Conservation (phyloP, 2,329 filamentous ascomycete species). For the Botryotinia calthae region DNA sequence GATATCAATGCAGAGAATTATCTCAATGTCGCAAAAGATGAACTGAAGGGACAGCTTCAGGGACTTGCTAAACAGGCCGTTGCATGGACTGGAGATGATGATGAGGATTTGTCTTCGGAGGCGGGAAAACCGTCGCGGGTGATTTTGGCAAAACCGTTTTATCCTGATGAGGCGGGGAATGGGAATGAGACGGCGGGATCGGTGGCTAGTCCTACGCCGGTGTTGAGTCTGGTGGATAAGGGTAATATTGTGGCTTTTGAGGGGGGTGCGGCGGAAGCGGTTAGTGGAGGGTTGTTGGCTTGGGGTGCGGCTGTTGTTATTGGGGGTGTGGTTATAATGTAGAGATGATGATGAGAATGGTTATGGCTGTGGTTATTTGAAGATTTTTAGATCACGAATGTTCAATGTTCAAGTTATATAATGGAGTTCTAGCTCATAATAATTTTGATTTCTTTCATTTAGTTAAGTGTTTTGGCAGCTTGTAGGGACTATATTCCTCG, state of each 20-base stretch:
- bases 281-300: background rate
- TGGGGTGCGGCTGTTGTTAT: background rate
- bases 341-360: background rate
- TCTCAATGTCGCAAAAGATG: background rate
- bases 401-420: background rate
- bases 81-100: background rate
- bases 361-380: background rate
- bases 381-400: background rate
- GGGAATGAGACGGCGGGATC: constrained; percentile 1
- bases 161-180: constrained; percentile 5
- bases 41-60: background rate
- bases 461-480: background rate
- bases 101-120: background rate
- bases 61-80: background rate
- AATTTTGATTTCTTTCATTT: background rate
- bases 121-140: accelerated
- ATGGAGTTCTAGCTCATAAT: background rate
- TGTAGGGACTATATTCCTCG: background rate
- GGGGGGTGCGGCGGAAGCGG: background rate
- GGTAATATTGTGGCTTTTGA: background rate
- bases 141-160: constrained; percentile 1
- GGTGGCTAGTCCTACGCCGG: background rate
- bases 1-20: background rate
- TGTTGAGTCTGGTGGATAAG: background rate
- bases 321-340: background rate